Conservation (phyloP, 352 stramenopile species). For the Phytophthora pluvialis region DNA sequence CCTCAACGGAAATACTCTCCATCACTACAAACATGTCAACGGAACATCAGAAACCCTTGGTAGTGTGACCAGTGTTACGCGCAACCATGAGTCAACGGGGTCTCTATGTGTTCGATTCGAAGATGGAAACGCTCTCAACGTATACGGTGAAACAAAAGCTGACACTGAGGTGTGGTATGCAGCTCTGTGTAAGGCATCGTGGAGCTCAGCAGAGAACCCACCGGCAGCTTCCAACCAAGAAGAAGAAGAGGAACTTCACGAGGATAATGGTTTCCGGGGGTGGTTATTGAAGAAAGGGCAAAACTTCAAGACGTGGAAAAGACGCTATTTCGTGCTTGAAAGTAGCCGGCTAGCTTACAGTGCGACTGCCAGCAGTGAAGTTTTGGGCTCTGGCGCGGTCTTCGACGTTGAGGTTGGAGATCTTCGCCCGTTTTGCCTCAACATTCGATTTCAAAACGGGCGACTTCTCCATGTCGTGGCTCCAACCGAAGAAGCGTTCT, state of each 20-base stretch:
- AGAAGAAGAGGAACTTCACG: slow-evolving; percentile 16
- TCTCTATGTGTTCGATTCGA: slow-evolving; percentile 54
- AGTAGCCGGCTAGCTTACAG: slow-evolving; percentile 69
- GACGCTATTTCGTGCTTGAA: slow-evolving; percentile 77
- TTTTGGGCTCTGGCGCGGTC: slow-evolving; percentile 68
- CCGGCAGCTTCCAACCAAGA: slow-evolving; percentile 21
- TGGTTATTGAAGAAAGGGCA: slow-evolving; percentile 88
- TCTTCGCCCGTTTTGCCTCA: slow-evolving; percentile 66
- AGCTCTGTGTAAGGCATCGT: slow-evolving; percentile 39
- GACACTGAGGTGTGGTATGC: slow-evolving; percentile 66
- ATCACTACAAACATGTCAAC: slow-evolving; percentile 61
- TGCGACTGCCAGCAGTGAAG: slow-evolving; percentile 37
- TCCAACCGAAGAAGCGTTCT: slow-evolving; percentile 57
- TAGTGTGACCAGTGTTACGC: slow-evolving; percentile 55
- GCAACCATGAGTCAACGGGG: slow-evolving; percentile 38
- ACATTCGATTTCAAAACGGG: slow-evolving; percentile 79
- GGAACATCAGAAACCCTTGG: slow-evolving; percentile 45
- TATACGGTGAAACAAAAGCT: slow-evolving; percentile 47
- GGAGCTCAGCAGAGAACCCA: slow-evolving; percentile 22
- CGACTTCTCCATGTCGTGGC: slow-evolving; percentile 71
- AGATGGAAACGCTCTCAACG: slow-evolving; percentile 53
- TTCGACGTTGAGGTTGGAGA: slow-evolving; percentile 66
- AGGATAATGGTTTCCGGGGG: slow-evolving; percentile 41
- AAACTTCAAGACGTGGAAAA: slow-evolving; percentile 86
- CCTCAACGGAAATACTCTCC: slow-evolving; percentile 52